Evolutionary conservation across 2,329 filamentous ascomycete species (phyloP).

Genomic region (Nemania sp.): DNA sequence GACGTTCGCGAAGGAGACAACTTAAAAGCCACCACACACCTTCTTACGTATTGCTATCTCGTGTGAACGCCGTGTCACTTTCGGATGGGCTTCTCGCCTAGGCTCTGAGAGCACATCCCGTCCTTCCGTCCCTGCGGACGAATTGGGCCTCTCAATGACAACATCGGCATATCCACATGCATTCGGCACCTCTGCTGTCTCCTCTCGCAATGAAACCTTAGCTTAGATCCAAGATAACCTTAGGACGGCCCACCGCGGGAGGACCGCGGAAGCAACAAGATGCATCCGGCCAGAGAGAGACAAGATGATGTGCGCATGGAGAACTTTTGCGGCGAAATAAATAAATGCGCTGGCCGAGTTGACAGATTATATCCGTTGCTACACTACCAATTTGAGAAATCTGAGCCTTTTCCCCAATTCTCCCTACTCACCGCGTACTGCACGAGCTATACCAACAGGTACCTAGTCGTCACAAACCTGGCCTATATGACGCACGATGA

Average conservation of each 20-base stretch:
- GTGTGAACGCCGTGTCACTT: constrained; percentile 18
- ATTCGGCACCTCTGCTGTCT: constrained; percentile 48
- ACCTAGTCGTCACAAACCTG: constrained; percentile 20
- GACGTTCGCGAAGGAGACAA: constrained; percentile 20
- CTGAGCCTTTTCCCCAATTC: constrained; percentile 20
- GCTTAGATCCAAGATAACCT: constrained; percentile 52
- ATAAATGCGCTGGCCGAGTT: constrained; percentile 45
- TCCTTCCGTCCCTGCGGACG: constrained; percentile 29
- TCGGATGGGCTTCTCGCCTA: constrained; percentile 24
- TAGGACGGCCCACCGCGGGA: constrained; percentile 54
- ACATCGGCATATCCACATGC: constrained; percentile 34
- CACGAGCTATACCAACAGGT: constrained; percentile 14
- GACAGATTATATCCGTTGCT: constrained; percentile 32
- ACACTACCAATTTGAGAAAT: constrained; percentile 28
- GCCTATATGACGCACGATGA: constrained; percentile 38
- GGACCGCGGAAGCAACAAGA: constrained; percentile 56
- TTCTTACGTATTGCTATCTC: constrained; percentile 31
- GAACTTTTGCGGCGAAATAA: constrained; percentile 51
- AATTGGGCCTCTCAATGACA: constrained; percentile 36
- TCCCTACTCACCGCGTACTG: constrained; percentile 11
- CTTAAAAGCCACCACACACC: constrained; percentile 25
- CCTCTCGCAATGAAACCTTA: constrained; percentile 51
- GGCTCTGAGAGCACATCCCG: constrained; percentile 29
- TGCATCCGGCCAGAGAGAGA: constrained; percentile 53
- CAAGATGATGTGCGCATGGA: constrained; percentile 55